Base-by-base conservation (phyloP, 805 yeast genomes). In the Saturnispora zaruensis region DNA sequence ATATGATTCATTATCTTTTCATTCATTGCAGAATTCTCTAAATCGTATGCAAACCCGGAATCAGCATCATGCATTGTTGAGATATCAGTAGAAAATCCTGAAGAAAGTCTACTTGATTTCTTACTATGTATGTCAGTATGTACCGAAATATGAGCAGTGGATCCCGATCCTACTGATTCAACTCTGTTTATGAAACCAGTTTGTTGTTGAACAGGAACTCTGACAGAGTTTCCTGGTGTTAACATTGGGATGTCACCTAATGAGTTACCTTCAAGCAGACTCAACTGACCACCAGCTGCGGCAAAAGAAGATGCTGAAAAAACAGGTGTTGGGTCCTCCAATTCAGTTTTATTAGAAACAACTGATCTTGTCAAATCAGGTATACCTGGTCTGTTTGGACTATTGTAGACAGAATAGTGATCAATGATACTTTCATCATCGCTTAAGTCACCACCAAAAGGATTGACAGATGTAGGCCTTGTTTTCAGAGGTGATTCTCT, bases 401-500 rank as follows among this genome's bases (percentile, higher is more conserved):
- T 65, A 14, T 53, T 51, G 21, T 49, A 51, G 42, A 49, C 43
- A 3, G 53, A 49, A 36, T 65, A 66, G 30, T 65, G 67, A 18
- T 70, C 71, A 34, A 69, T 67, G 28, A 71, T 73, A 32, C 71
- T 68, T 43, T 57, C 59, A 20, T 59, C 62, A 14, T 64, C 68
- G 33, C 55, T 59, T 7, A 57, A 61, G 16, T 66, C 70, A 37
- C 65, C 66, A 43, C 71, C 71, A 45, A 81, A 73, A 46, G 71
- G 70, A 49, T 71, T 71, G 44, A 81, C 72, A 13, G 76, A 65
- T 4, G 81, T 68, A 37, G 74, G 75, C 37, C 68, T 70, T 40
- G 73, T 73, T 61, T 89, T 76, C 50, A 72, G 76, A 32, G 95
- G 93, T 0, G 95, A 82, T 63, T 86, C 90, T 56, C 78, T 66